A percentile compares a stretch with the other conserved stretches of the same genome.
Evolutionary conservation across 2,329 filamentous ascomycete genomes (phyloP).

Genomic region (Colletotrichum cereale): DNA sequence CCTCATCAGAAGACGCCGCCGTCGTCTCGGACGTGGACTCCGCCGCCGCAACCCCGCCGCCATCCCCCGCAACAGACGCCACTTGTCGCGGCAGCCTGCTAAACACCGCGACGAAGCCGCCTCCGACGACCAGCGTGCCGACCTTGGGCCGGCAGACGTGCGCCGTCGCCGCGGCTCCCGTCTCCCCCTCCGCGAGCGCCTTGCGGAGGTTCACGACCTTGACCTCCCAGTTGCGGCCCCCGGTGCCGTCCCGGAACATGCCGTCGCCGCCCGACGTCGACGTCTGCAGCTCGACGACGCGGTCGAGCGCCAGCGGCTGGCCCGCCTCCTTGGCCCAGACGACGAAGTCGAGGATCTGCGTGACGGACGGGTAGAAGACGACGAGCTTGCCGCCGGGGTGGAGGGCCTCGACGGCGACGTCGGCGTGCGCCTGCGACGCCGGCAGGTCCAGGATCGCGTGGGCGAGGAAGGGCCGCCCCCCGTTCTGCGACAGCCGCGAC

Average conservation of each 20-base stretch:
- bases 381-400: slow-evolving; percentile 74
- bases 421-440: slow-evolving; percentile 63
- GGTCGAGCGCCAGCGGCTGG: slow-evolving; percentile 68
- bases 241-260: slow-evolving; percentile 59
- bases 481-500: slow-evolving; percentile 58
- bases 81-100: slow-evolving; percentile 10
- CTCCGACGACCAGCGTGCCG: slow-evolving; percentile 54
- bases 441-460: slow-evolving; percentile 83
- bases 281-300: slow-evolving; percentile 68
- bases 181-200: slow-evolving; percentile 34
- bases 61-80: background rate
- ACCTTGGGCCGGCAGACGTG: slow-evolving; percentile 58
- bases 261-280: slow-evolving; percentile 52
- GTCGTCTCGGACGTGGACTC: background rate
- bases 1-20: background rate
- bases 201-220: slow-evolving; percentile 57
- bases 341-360: slow-evolving; percentile 78
- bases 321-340: slow-evolving; percentile 63
- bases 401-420: slow-evolving; percentile 67
- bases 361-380: slow-evolving; percentile 82
- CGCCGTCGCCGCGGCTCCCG: slow-evolving; percentile 42
- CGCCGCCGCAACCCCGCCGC: background rate
- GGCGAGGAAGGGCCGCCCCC: slow-evolving; percentile 71
- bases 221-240: slow-evolving; percentile 74
- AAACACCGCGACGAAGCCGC: slow-evolving; percentile 56